Conservation (phyloP, 2,329 filamentous ascomycete genomes). For the Cercospora sojina region DNA sequence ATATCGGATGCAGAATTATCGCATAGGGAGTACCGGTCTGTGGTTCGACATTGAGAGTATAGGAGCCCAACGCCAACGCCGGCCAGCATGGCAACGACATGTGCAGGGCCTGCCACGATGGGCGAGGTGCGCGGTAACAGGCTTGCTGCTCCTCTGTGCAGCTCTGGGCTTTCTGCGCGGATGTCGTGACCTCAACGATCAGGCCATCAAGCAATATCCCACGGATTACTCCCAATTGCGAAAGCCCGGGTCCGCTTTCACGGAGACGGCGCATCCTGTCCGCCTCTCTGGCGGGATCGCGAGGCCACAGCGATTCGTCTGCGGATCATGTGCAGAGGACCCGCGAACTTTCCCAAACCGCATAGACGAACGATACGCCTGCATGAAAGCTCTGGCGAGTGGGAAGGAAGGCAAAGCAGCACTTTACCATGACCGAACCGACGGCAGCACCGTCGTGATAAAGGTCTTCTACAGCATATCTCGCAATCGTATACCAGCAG, state of each 20-base stretch:
- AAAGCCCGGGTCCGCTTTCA: not conserved
- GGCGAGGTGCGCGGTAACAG: not conserved
- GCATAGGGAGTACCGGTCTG: constrained; percentile 6
- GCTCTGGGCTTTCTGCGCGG: constrained; percentile 14
- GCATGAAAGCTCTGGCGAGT: constrained; percentile 15
- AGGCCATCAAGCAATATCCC: constrained; percentile 17
- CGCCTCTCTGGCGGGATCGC: constrained; percentile 2
- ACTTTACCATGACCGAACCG: constrained; percentile 16
- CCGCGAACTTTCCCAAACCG: not conserved
- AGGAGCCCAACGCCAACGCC: constrained; percentile 4
- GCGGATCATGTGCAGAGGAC: not conserved
- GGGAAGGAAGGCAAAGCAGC: constrained; percentile 23
- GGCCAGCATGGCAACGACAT: constrained; percentile 11
- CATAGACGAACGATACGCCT: constrained; percentile 23
- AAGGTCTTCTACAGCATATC: constrained; percentile 18
- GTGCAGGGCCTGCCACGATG: constrained; percentile 11
- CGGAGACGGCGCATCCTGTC: constrained; percentile 1
- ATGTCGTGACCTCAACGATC: constrained; percentile 18
- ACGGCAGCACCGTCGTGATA: constrained; percentile 18
- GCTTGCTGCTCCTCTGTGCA: constrained; percentile 10
- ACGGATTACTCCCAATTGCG: constrained; percentile 20
- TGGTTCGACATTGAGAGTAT: constrained; percentile 11
- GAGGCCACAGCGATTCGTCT: not conserved
- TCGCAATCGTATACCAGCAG: constrained; percentile 11
- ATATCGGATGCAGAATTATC: constrained; percentile 8